phyloP scores from a whole-genome alignment of 129 eudicot genomes.

The Helichrysum umbraculigerum region DNA sequence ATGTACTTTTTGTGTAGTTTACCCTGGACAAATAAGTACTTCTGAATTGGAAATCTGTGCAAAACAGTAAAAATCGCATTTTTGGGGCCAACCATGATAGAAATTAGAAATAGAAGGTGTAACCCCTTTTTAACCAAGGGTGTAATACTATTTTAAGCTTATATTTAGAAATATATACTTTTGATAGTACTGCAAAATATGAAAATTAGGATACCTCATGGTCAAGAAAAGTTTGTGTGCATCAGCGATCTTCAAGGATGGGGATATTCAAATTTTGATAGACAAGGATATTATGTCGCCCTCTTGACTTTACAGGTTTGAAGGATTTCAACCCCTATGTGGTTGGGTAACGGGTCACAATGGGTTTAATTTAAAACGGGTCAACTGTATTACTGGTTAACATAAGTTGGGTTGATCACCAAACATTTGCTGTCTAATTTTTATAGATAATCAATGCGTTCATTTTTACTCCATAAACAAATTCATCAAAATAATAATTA shows the following conservation, averaged over 20 bases:
- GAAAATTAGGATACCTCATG: conserved; percentile 69
- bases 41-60: not conserved
- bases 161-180: not conserved
- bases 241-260: conserved; percentile 81
- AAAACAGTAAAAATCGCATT: not conserved
- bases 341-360: not conserved
- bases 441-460: not conserved
- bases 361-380: not conserved
- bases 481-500: not conserved
- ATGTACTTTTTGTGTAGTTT: too few relatives aligned
- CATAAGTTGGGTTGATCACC: not conserved
- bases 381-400: not conserved
- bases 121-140: not conserved
- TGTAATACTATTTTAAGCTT: not conserved
- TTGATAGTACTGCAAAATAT: not conserved
- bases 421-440: not conserved
- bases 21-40: not conserved
- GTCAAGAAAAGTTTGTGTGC: conserved; percentile 74
- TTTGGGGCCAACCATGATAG: not conserved
- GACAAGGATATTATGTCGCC: conserved; percentile 79
- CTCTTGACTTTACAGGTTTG: conserved; percentile 76
- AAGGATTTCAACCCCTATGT: not conserved
- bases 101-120: not conserved
- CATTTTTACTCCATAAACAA: not conserved
- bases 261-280: conserved; percentile 81